Evolutionary conservation across 805 yeast genomes (phyloP), one percentile per base, ranked within the genome.

Genomic region (Sungouiozyma ichnusensis): DNA sequence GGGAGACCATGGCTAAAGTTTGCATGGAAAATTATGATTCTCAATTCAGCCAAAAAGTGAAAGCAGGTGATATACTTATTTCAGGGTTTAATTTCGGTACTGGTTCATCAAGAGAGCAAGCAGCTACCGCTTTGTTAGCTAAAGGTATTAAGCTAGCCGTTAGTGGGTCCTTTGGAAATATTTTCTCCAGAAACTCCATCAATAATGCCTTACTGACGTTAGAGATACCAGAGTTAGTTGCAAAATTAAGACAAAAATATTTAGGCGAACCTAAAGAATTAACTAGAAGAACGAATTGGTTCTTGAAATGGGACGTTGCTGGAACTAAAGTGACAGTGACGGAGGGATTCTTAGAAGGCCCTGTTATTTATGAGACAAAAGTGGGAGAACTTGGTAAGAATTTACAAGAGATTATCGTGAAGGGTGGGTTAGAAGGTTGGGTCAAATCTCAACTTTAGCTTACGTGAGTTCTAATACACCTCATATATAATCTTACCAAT

Each of bases 391-490:
- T 92, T 48, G 97, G 98, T 50, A 79, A 87, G 42, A 88, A 88
- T 63, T 72, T 92, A 60, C 99, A 92, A 68, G 98, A 92, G 53
- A 92, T 92, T 56, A 92, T 92, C 50, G 88, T 90, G 49, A 81
- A 86, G 62, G 98, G 98, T 38, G 99, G 99, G 44, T 76, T 92
- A 44, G 99, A 92, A 72, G 94, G 95, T 35, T 92, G 99, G 99
- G 97, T 92, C 44, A 83, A 74, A 64, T 71, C 87, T 16, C 82
- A 85, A 62, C 66, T 81, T 49, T 55, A 48, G 35, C 3, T 27
- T 7, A 33, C n/a, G n/a, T n/a, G n/a, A n/a, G n/a, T n/a, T n/a
- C n/a, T n/a, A n/a, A n/a, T n/a, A n/a, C n/a, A n/a, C n/a, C n/a
- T n/a, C n/a, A n/a, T n/a, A n/a, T n/a, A n/a, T n/a, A n/a, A n/a